Conservation (phyloP, 768 basidiomycete species). For the Rhizopogon sp. region DNA sequence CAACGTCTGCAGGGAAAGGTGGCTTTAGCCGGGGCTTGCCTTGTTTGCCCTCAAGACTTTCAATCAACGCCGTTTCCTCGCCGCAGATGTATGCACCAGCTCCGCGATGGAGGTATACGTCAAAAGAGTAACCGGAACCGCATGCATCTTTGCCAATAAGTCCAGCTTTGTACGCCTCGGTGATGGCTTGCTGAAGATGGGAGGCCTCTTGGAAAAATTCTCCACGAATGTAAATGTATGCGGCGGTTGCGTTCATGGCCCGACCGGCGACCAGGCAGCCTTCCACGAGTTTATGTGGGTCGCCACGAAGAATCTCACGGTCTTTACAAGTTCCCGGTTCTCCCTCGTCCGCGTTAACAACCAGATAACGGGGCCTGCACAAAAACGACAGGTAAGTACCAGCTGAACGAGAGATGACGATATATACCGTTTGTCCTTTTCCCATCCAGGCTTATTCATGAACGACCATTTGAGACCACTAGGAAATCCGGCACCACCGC, state of each 20-base stretch:
- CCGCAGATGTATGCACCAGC: constrained; percentile 99
- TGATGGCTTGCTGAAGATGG: constrained; percentile 92
- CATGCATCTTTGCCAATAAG: constrained; percentile 89
- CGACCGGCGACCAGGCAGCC: constrained; percentile 97
- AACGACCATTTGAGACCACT: constrained; percentile 97
- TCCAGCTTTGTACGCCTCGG: constrained; percentile 89
- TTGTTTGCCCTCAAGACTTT: constrained; percentile 96
- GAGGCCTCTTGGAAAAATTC: constrained; percentile 96
- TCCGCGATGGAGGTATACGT: constrained; percentile 97
- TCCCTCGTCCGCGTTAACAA: constrained; percentile 97
- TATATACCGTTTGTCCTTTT: constrained; percentile 78
- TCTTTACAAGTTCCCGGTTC: constrained; percentile 99
- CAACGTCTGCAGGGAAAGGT: constrained; percentile 98
- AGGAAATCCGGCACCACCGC: constrained; percentile 96
- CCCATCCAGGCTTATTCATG: constrained; percentile 99
- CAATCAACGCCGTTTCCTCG: constrained; percentile 97
- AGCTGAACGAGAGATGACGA: neutral
- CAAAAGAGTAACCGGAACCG: constrained; percentile 90
- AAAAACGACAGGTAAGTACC: neutral
- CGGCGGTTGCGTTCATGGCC: constrained; percentile 94
- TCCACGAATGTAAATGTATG: constrained; percentile 99
- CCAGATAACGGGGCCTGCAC: constrained; percentile 84
- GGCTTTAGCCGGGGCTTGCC: constrained; percentile 98
- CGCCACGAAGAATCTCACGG: constrained; percentile 94
- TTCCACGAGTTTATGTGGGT: constrained; percentile 97